phyloP scores from a whole-genome alignment of 129 eudicot species.

The Logfia minima region DNA sequence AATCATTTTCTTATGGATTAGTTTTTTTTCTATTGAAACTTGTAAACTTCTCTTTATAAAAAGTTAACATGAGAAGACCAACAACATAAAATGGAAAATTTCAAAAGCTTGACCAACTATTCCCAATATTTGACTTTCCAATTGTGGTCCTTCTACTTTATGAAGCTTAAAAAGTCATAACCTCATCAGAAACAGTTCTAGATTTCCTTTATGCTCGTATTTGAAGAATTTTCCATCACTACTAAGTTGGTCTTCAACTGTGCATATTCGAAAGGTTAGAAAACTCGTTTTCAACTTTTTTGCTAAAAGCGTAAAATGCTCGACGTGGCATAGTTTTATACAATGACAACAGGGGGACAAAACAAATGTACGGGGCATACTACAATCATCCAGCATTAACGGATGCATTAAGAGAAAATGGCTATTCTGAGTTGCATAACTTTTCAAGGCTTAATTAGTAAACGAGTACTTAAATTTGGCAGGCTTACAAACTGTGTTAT shows the following conservation, averaged over 20 bases:
- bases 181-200: background rate
- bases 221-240: background rate
- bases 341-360: background rate
- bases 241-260: too few relatives aligned
- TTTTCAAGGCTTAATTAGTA: background rate
- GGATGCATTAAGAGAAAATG: background rate
- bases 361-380: background rate
- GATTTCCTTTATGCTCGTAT: background rate
- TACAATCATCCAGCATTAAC: conserved; percentile 12
- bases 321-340: background rate
- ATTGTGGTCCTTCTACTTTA: background rate
- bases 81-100: background rate
- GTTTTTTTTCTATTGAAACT: background rate
- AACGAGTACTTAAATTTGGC: background rate
- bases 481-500: conserved; percentile 10
- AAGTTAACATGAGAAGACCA: background rate
- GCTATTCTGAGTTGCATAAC: background rate
- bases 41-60: background rate
- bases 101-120: background rate
- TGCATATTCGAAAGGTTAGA: background rate
- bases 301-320: background rate
- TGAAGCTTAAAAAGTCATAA: background rate
- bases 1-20: background rate
- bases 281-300: background rate
- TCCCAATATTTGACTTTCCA: background rate